A percentile compares a stretch with the other conserved stretches of the same genome.
These are phyloP conservation scores for Prasinococcaceae sp. DNA, from an alignment of 139 green algal species.

Conservation along the genomic window DNA sequence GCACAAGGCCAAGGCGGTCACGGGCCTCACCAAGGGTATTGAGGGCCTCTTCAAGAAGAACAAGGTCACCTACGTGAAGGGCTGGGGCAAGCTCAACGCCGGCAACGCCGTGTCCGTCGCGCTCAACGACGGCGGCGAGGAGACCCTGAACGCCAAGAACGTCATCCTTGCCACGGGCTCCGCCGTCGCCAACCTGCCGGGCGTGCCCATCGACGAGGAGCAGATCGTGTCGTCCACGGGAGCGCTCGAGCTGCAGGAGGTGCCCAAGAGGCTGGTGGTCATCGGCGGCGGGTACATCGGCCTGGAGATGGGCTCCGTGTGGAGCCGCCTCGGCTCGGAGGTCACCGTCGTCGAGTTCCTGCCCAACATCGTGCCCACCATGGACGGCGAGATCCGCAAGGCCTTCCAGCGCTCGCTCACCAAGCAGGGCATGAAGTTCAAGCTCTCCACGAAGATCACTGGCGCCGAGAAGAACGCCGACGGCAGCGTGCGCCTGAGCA, in stretches of 20 bases:
- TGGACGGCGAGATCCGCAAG: slow-evolving; percentile 73
- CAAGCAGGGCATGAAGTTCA: slow-evolving; percentile 98
- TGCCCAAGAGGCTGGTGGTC: slow-evolving; percentile 85
- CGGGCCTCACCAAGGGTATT: slow-evolving; percentile 89
- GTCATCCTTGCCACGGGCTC: slow-evolving; percentile 92
- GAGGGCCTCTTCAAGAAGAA: slow-evolving; percentile 99
- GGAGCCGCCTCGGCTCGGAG: slow-evolving; percentile 70
- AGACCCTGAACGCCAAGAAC: slow-evolving; percentile 65
- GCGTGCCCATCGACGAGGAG: slow-evolving; percentile 85
- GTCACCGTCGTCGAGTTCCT: slow-evolving; percentile 95
- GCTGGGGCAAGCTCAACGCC: slow-evolving; percentile 67
- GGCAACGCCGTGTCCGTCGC: slow-evolving; percentile 70
- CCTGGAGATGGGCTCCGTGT: slow-evolving; percentile 95
- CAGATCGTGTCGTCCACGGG: slow-evolving; percentile 94
- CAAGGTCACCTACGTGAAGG: slow-evolving; percentile 91
- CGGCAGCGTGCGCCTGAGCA: slow-evolving; percentile 43
- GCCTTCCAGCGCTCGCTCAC: slow-evolving; percentile 74
- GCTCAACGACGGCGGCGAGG: slow-evolving; percentile 43
- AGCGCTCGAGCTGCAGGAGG: slow-evolving; percentile 64
- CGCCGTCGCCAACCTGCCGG: slow-evolving; percentile 65
- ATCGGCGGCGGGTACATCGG: slow-evolving; percentile 93
- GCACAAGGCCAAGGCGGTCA: slow-evolving; percentile 79
- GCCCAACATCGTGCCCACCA: slow-evolving; percentile 72
- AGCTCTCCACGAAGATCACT: slow-evolving; percentile 55
- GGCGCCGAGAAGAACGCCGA: slow-evolving; percentile 36